phyloP scores from a whole-genome alignment of 805 yeast species.

The Suhomyces prunicola region DNA sequence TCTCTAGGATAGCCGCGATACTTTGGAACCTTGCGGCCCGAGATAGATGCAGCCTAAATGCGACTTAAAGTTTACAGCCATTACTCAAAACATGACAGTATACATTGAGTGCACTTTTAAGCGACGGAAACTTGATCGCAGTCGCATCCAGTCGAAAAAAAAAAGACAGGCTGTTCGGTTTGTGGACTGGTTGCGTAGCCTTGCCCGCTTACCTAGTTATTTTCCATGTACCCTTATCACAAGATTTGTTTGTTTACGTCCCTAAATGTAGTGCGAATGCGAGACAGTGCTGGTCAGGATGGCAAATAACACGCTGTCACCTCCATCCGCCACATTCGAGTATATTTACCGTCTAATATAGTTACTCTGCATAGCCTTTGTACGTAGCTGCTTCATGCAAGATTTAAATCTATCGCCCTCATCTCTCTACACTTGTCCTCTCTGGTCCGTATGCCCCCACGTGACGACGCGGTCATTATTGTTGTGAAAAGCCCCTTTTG shows the following conservation, averaged over 20 bases:
- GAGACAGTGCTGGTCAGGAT: background rate
- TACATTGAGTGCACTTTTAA: background rate
- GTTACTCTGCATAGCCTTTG: background rate
- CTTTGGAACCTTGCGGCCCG: background rate
- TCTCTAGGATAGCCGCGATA: background rate
- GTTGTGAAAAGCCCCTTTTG: constrained; percentile 2
- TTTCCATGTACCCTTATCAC: background rate
- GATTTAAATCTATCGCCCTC: background rate
- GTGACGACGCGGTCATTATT: background rate
- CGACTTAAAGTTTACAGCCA: background rate
- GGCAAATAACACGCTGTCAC: background rate
- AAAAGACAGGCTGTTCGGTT: background rate
- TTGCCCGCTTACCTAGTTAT: background rate
- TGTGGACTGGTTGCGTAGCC: background rate
- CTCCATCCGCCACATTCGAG: background rate
- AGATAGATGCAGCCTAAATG: background rate
- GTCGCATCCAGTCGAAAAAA: background rate
- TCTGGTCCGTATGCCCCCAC: background rate
- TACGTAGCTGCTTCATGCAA: background rate
- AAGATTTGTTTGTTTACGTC: background rate
- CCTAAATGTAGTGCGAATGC: background rate
- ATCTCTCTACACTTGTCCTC: background rate
- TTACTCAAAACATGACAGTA: background rate
- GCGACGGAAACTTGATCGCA: background rate
- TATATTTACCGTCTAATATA: background rate